A percentile compares a stretch with the other conserved stretches of the same genome.
These are phyloP conservation scores for Rubus parviflorus DNA, from an alignment of 306 rosid genomes.

Conservation along the genomic window DNA sequence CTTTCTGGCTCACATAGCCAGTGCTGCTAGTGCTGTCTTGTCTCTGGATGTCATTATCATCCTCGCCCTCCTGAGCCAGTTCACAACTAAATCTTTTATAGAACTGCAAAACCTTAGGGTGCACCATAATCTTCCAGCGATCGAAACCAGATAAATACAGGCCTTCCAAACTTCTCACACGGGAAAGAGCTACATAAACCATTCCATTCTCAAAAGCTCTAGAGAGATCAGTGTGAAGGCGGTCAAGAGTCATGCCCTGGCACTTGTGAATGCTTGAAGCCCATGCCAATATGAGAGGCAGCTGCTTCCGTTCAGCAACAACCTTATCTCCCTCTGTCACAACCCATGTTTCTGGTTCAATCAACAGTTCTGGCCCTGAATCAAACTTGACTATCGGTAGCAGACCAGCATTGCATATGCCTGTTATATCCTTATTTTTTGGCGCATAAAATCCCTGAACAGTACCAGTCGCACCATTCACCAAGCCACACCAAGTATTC, in stretches of 20 bases:
- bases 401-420: slow-evolving; percentile 22
- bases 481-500: slow-evolving; percentile 31
- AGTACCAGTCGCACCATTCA: slow-evolving; percentile 61
- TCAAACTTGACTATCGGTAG: slow-evolving; percentile 52
- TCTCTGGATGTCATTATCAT: slow-evolving; percentile 15
- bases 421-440: not conserved
- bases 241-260: slow-evolving; percentile 60
- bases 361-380: slow-evolving; percentile 29
- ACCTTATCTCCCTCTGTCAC: slow-evolving; percentile 34
- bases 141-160: slow-evolving; percentile 44
- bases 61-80: not conserved
- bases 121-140: slow-evolving; percentile 36
- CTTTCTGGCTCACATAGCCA: not conserved
- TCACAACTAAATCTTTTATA: slow-evolving; percentile 28
- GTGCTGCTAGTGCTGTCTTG: slow-evolving; percentile 13
- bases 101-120: slow-evolving; percentile 43
- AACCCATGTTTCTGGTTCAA: slow-evolving; percentile 41
- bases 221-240: slow-evolving; percentile 39
- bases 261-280: slow-evolving; percentile 62
- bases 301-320: slow-evolving; percentile 49
- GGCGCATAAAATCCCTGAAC: slow-evolving; percentile 30
- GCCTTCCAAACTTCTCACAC: slow-evolving; percentile 46
- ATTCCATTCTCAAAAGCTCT: slow-evolving; percentile 53
- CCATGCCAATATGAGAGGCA: slow-evolving; percentile 59
- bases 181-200: slow-evolving; percentile 55